Base-by-base conservation (phyloP, 164 flowering plant species). In the Kingdonia uniflora region DNA sequence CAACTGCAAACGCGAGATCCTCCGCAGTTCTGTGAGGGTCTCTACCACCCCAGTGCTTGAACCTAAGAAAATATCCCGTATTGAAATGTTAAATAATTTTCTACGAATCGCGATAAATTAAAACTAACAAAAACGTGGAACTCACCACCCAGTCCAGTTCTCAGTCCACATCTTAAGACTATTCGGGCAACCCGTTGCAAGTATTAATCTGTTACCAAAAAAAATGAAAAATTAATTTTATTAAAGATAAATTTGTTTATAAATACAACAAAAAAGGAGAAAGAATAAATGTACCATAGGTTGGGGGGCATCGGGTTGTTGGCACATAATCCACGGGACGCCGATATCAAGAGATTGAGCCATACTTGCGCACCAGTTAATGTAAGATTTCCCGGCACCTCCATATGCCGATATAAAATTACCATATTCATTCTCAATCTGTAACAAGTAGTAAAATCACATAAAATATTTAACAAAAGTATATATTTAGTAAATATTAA, bases 381-480 rank as follows among this genome's bases (percentile, higher is more conserved):
- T 39, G 49, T 81, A 81, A 0, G 68, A 67, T 59, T 77, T 71
- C 4, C 87, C 92, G 0, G 67, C 74, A 4, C 53, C 78, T 45
- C 87, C n/a, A n/a, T n/a, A n/a, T n/a, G n/a, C n/a, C n/a, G n/a
- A n/a, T n/a, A n/a, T n/a, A n/a, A n/a, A n/a, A n/a, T n/a, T n/a
- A n/a, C n/a, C n/a, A n/a, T n/a, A n/a, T n/a, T 81, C 92, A 54
- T 84, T 81, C 54, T 81, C 85, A 35, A 84, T 71, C 83, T 76
- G 43, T 5, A 19, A 14, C 14, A 49, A 49, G 22, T 7, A 14
- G 19, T 19, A 1, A 2, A 24, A 49, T 11, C 11, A 17, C 13
- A 22, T 49, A 23, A 49, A n/a, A n/a, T n/a, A n/a, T n/a, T n/a
- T n/a, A n/a, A n/a, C n/a, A n/a, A n/a, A n/a, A n/a, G n/a, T n/a